Evolutionary conservation across 371 early-diverging fungal genomes (phyloP), one percentile per base, ranked within the genome.

Genomic region (Smittium culicis): DNA sequence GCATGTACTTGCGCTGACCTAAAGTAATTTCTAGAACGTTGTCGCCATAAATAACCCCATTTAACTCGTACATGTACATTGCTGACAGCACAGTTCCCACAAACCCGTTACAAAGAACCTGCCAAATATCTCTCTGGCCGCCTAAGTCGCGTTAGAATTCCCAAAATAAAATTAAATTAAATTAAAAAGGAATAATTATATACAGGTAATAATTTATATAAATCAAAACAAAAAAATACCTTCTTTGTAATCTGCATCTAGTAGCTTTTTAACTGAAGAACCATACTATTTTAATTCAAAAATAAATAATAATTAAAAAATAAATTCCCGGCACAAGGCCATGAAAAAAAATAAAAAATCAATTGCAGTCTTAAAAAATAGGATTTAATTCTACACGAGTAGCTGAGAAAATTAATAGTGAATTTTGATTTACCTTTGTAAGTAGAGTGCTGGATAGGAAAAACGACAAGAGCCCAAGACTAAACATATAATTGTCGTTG

Each of bases 71-170:
- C 56, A 79, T 83, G 80, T 86, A 81, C 1, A 77, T 30, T n/a
- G 86, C 74, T 1, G 85, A 80, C n/a, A 90, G 68, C 2, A 81
- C 76, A 14, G 83, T 76, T 14, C 90, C 92, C 0, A 81, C 73
- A 3, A 90, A 74, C 5, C 89, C 91, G 69, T 91, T 94, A 54
- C 88, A 87, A 30, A 88, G 76, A 0, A 92, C 94, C 75, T 94
- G 94, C 25, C 77, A 79, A 32, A 82, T 79, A 35, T 84, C 86
- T 14, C 94, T 74, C 69, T 81, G 79, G 1, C 87, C 85, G 30
- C 69, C 66, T 32, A 77, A n/a, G n/a, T n/a, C n/a, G n/a, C n/a
- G n/a, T n/a, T n/a, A n/a, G n/a, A n/a, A n/a, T n/a, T n/a, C n/a
- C n/a, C n/a, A n/a, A n/a, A n/a, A n/a, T n/a, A n/a, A n/a, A n/a